A percentile compares a stretch with the other conserved stretches of the same genome.
Evolutionary conservation across 495 filamentous ascomycete genomes (phyloP).

Genomic region (Acidiella bohemica): DNA sequence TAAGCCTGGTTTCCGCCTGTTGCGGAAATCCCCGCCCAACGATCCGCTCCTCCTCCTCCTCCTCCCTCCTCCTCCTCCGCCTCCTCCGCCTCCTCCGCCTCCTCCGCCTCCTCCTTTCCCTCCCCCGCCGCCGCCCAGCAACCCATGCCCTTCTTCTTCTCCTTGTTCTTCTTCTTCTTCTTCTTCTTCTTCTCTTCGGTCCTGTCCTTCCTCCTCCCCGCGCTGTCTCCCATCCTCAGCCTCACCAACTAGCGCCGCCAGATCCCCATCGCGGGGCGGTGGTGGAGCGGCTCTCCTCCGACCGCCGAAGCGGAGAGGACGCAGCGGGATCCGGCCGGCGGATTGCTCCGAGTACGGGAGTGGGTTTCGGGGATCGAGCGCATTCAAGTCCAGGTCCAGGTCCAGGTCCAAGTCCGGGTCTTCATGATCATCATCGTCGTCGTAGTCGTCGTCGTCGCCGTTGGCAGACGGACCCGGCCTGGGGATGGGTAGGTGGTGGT

Average conservation of each 20-base stretch:
- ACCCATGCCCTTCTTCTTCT: not conserved
- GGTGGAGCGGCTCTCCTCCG: conserved; percentile 10
- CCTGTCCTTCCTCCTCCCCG: conserved; percentile 5
- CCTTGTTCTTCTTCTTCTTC: not conserved
- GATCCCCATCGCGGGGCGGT: conserved; percentile 10
- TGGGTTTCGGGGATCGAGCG: conserved; percentile 27
- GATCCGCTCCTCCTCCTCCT: not conserved
- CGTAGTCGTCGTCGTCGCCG: conserved; percentile 17
- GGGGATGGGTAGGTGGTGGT: too few relatives aligned
- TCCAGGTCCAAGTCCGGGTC: conserved; percentile 28
- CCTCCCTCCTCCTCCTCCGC: not conserved
- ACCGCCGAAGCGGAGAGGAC: conserved; percentile 28
- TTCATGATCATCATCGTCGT: conserved; percentile 26
- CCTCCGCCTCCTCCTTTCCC: not conserved
- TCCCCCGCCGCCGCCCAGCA: not conserved
- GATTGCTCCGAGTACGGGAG: conserved; percentile 16
- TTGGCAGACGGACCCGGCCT: too few relatives aligned
- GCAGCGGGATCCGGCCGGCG: conserved; percentile 26
- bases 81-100: not conserved
- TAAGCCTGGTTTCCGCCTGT: not conserved
- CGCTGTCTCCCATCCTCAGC: conserved; percentile 22
- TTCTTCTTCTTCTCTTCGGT: conserved; percentile 4
- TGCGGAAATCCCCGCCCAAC: not conserved
- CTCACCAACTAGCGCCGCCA: conserved; percentile 24
- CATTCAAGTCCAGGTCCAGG: conserved; percentile 26